Evolutionary conservation across 495 filamentous ascomycete species (phyloP), one percentile per base, ranked within the genome.

Genomic region (Talaromyces thailandensis): DNA sequence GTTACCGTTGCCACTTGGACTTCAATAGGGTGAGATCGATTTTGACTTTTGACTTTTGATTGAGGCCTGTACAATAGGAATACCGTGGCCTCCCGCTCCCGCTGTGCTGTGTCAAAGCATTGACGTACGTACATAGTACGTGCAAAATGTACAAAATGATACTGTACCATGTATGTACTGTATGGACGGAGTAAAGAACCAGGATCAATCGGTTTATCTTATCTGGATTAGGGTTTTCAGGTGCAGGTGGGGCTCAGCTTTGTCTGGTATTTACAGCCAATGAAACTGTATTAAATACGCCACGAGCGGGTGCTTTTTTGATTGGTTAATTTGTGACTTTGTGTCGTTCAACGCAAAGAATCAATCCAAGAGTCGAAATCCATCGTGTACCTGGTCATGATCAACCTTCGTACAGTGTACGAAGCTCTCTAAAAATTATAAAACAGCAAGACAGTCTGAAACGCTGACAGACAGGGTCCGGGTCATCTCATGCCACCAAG

Each of bases 211-310:
- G 26, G 26, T 55, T 25, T 28, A 28, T 55, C 51, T 55, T 26
- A 55, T 55, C 51, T 55, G 26, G 51, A 26, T 55, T 55, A 28
- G 51, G 51, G 51, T 55, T 55, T 52, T 26, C 23, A 55, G 23
- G 51, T 28, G 26, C 9, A 26, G 28, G 43, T 48, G 43, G 43
- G 18, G 18, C n/a, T 21, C 43, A n/a, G 43, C 21, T 48, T 43
- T 9, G 43, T 48, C n/a, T 48, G 43, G 21, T 21, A n/a, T 5
- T 48, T 18, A 21, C 6, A 21, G 43, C 43, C 43, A 48, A 48
- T 48, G 3, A 8, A 55, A 26, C 1, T 28, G 0, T 11, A 6
- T 9, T 16, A 1, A 55, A 26, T 28, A 55, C 51, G 51, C 51
- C 51, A 48, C n/a, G 9, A 21, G 18, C 18, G 43, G 43, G 43